These are phyloP conservation scores for Waltergamsia citrina DNA, from an alignment of 2,329 filamentous ascomycete species.

Conservation along the genomic window DNA sequence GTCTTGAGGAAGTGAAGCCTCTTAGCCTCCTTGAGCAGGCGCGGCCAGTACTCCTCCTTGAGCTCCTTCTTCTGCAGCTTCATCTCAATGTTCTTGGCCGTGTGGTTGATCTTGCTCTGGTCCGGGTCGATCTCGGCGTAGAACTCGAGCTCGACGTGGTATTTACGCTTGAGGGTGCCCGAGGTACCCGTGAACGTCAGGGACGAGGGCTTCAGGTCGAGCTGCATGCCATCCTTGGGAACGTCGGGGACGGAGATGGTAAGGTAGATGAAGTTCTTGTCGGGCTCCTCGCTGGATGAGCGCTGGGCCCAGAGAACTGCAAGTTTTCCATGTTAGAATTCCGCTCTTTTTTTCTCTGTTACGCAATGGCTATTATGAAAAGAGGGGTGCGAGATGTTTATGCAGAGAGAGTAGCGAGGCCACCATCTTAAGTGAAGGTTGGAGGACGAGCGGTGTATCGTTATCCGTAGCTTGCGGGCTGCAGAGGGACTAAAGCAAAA, in stretches of 20 bases:
- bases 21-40: slow-evolving; percentile 81
- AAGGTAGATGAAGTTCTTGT: slow-evolving; percentile 92
- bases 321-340: background rate
- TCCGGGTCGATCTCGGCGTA: slow-evolving; percentile 83
- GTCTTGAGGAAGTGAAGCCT: slow-evolving; percentile 97
- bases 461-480: background rate
- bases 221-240: slow-evolving; percentile 62
- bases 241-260: slow-evolving; percentile 87
- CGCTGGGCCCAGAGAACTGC: slow-evolving; percentile 97
- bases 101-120: slow-evolving; percentile 82
- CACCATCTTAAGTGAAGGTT: background rate
- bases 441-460: background rate
- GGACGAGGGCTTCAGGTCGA: slow-evolving; percentile 70
- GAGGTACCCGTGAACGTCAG: slow-evolving; percentile 79
- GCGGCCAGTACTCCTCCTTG: slow-evolving; percentile 90
- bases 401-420: background rate
- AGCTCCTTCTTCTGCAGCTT: slow-evolving; percentile 96
- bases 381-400: background rate
- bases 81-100: slow-evolving; percentile 76
- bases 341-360: background rate
- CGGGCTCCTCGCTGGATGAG: slow-evolving; percentile 67
- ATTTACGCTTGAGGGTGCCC: slow-evolving; percentile 75
- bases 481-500: slow-evolving; percentile 1
- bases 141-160: slow-evolving; percentile 79
- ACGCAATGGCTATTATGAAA: background rate